Evolutionary conservation across 352 stramenopile genomes (phyloP).

Genomic region (Phytophthora syringae): DNA sequence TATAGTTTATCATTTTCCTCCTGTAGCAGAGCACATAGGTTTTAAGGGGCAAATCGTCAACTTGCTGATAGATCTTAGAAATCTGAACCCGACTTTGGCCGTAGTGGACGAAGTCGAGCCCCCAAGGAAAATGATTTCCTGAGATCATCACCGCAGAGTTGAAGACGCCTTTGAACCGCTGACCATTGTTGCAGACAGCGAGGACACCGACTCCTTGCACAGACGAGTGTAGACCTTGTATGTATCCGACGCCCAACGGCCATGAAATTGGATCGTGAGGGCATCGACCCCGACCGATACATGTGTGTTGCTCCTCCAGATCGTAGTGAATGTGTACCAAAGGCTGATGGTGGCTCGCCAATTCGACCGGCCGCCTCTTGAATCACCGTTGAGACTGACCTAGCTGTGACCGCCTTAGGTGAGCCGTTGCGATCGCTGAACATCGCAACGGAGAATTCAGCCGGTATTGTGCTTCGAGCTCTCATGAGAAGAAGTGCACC

Average conservation of each 20-base stretch:
- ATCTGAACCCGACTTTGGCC: too few relatives aligned
- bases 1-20: too few relatives aligned
- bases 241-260: constrained; percentile 11
- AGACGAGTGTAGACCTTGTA: constrained; percentile 34
- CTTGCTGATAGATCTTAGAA: too few relatives aligned
- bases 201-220: constrained; percentile 5
- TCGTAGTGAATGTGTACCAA: constrained; percentile 14
- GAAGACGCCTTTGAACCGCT: not conserved
- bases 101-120: too few relatives aligned
- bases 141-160: too few relatives aligned
- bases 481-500: constrained; percentile 9
- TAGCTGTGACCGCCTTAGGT: not conserved
- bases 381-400: not conserved
- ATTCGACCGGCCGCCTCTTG: not conserved
- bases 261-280: constrained; percentile 22
- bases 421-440: not conserved
- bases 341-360: not conserved
- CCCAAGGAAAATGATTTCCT: too few relatives aligned
- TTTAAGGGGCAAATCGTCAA: too few relatives aligned
- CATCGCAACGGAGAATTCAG: not conserved
- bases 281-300: constrained; percentile 6
- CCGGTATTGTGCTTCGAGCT: not conserved
- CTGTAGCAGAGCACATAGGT: too few relatives aligned
- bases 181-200: not conserved
- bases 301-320: constrained; percentile 18